These are phyloP conservation scores for Primulina tabacum DNA, from an alignment of 257 asterid genomes.

Conservation along the genomic window DNA sequence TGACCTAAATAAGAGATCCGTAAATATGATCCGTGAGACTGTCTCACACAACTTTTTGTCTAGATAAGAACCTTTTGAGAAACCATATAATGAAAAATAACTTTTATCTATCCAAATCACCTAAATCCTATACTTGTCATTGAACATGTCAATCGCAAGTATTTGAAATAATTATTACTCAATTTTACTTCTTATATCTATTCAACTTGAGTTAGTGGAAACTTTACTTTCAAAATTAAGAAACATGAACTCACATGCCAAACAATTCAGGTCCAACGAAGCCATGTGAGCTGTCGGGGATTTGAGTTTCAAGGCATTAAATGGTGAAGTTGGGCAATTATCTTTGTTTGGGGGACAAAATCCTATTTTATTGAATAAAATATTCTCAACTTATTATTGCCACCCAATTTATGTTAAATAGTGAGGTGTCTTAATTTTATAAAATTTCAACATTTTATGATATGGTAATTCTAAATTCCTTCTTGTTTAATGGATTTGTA, in stretches of 20 bases:
- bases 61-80: too few relatives aligned
- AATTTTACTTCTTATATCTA: not conserved
- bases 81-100: too few relatives aligned
- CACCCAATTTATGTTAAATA: conserved; percentile 28
- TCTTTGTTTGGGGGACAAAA: conserved; percentile 31
- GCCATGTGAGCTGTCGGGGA: conserved; percentile 50
- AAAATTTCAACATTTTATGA: conserved; percentile 25
- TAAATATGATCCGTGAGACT: too few relatives aligned
- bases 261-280: conserved; percentile 28
- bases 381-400: conserved; percentile 19
- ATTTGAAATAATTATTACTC: too few relatives aligned
- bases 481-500: conserved; percentile 2
- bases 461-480: conserved; percentile 18
- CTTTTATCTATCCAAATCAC: too few relatives aligned
- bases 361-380: conserved; percentile 27
- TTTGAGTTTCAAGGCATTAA: conserved; percentile 34
- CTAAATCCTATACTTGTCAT: too few relatives aligned
- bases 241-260: conserved; percentile 15
- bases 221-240: too few relatives aligned
- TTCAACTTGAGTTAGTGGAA: too few relatives aligned
- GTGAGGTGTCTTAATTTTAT: conserved; percentile 28
- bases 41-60: too few relatives aligned
- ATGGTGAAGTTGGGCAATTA: conserved; percentile 32
- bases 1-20: too few relatives aligned
- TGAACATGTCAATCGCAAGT: too few relatives aligned